Conservation (phyloP, 352 stramenopile species). For the Globisporangium solare region DNA sequence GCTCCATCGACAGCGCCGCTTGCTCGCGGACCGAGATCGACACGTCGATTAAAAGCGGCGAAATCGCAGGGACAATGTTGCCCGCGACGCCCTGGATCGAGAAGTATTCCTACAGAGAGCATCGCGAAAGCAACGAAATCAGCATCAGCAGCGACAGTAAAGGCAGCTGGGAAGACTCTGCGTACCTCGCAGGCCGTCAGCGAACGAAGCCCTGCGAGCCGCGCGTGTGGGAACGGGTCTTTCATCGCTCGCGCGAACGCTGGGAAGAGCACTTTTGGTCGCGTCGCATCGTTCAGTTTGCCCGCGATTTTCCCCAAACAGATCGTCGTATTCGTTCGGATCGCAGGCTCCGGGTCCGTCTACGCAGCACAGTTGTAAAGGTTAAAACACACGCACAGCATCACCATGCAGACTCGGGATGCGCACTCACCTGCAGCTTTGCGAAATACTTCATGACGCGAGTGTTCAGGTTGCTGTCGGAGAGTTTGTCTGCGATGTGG, state of each 20-base stretch:
- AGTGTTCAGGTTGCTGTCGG: constrained; percentile 88
- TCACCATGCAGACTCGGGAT: not conserved
- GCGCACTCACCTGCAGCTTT: constrained; percentile 71
- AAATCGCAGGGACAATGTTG: constrained; percentile 75
- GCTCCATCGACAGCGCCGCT: constrained; percentile 61
- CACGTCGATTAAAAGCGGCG: constrained; percentile 73
- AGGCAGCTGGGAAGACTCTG: too few species aligned
- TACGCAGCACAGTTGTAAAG: constrained; percentile 15
- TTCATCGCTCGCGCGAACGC: constrained; percentile 80
- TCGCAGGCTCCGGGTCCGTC: constrained; percentile 87
- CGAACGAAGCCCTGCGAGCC: constrained; percentile 80
- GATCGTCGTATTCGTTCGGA: constrained; percentile 92
- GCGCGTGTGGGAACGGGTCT: constrained; percentile 87
- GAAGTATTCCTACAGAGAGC: constrained; percentile 55
- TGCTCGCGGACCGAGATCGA: constrained; percentile 77
- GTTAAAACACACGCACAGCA: not conserved
- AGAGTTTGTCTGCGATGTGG: constrained; percentile 88
- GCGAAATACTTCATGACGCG: constrained; percentile 92
- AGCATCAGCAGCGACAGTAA: not conserved
- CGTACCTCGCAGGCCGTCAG: constrained; percentile 74
- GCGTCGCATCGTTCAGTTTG: constrained; percentile 83
- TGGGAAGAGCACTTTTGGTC: constrained; percentile 86
- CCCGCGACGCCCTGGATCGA: constrained; percentile 58
- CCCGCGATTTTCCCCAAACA: constrained; percentile 87
- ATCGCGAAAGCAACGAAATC: not conserved